These are phyloP conservation scores for Colletotrichum magnum DNA, from an alignment of 2,329 filamentous ascomycete genomes.

Conservation along the genomic window DNA sequence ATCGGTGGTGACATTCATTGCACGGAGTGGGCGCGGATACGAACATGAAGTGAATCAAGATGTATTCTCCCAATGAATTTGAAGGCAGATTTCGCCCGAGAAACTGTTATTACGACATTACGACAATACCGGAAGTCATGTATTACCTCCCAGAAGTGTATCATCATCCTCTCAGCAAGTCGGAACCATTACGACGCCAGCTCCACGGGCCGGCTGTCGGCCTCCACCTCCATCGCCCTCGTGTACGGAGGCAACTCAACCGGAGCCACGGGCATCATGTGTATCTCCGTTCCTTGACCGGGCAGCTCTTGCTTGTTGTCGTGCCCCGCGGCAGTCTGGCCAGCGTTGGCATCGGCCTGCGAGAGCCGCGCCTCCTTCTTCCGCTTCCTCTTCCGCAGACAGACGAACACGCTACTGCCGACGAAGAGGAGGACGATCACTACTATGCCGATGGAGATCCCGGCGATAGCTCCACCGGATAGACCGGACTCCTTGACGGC, in stretches of 20 bases:
- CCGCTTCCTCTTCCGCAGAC: not conserved
- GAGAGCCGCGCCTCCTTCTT: not conserved
- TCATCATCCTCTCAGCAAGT: not conserved
- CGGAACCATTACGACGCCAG: not conserved
- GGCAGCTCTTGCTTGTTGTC: constrained; percentile 2
- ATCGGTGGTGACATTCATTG: too few relatives aligned
- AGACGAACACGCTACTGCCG: not conserved
- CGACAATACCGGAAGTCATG: too few relatives aligned
- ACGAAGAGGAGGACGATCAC: not conserved
- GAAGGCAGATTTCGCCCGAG: too few relatives aligned
- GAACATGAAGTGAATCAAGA: too few relatives aligned
- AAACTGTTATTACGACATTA: too few relatives aligned
- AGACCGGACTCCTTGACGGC: not conserved
- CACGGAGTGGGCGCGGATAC: too few relatives aligned
- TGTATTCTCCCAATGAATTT: too few relatives aligned
- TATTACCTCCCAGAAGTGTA: too few relatives aligned
- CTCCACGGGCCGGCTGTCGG: constrained; percentile 2
- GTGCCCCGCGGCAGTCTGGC: too few relatives aligned
- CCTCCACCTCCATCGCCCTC: not conserved
- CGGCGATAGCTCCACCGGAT: not conserved
- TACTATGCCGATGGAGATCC: not conserved
- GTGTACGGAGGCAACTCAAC: not conserved
- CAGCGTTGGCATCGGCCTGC: not conserved
- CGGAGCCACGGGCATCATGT: not conserved
- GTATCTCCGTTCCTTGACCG: not conserved